A percentile compares a stretch with the other conserved stretches of the same genome.
Conservation (phyloP, 768 basidiomycete genomes). For the Mycena maculata region DNA sequence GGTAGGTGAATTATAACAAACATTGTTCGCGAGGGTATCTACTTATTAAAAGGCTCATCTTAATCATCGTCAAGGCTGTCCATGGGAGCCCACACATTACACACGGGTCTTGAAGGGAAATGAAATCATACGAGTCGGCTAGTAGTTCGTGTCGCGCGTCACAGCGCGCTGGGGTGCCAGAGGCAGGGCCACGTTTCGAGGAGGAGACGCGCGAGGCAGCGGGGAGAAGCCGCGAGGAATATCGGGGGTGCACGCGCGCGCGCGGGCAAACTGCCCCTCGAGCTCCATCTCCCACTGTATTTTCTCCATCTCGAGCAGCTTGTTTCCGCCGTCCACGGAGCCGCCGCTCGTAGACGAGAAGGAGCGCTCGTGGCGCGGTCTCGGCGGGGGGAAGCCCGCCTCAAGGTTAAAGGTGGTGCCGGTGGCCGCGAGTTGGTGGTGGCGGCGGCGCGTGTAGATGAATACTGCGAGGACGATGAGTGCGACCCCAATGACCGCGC, state of each 20-base stretch:
- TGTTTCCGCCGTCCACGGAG: neutral
- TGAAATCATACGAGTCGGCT: neutral
- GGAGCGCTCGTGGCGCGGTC: conserved; percentile 2
- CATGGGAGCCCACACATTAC: conserved; percentile 5
- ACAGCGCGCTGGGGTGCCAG: conserved; percentile 14
- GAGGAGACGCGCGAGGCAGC: neutral
- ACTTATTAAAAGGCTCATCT: conserved; percentile 5
- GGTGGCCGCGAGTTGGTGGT: neutral
- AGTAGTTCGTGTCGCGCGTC: conserved; percentile 16
- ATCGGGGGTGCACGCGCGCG: conserved; percentile 32
- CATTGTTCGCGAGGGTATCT: conserved; percentile 25
- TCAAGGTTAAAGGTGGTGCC: conserved; percentile 25
- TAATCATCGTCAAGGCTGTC: conserved; percentile 9
- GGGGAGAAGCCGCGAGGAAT: conserved; percentile 11
- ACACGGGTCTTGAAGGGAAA: neutral
- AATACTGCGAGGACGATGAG: conserved; percentile 21
- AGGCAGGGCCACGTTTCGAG: neutral
- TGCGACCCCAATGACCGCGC: conserved; percentile 3
- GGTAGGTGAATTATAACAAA: conserved; percentile 19
- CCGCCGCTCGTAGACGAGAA: conserved; percentile 17
- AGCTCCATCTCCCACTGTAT: conserved; percentile 32
- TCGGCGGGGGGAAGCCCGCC: conserved; percentile 10
- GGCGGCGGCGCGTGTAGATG: conserved; percentile 30
- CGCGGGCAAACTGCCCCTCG: conserved; percentile 33
- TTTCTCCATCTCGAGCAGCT: conserved; percentile 26